phyloP scores from a whole-genome alignment of 208 protist species.

The Endotrypanum monterogeii region DNA sequence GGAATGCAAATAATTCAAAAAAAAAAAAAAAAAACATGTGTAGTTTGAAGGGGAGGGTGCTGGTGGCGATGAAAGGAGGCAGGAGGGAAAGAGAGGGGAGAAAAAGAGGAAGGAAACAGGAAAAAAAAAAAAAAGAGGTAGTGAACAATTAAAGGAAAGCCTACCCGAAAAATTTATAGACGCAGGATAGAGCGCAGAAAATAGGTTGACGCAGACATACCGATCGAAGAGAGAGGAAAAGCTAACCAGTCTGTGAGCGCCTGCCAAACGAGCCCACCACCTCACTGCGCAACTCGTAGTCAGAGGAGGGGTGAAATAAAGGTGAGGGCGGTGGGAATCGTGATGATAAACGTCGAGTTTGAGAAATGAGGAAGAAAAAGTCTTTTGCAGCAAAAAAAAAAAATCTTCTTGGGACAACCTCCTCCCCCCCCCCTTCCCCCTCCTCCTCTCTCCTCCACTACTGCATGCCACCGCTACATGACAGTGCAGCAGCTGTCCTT shows the following conservation, averaged over 20 bases:
- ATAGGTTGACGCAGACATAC: no score
- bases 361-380: neutral
- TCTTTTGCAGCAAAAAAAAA: no score
- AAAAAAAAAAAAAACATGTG: neutral
- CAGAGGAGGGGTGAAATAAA: neutral
- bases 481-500: constrained; percentile 51
- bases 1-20: neutral
- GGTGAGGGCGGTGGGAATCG: neutral
- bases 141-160: no score
- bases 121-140: neutral
- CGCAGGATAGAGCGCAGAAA: no score
- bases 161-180: no score
- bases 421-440: neutral
- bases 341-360: no score
- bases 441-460: neutral
- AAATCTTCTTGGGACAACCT: neutral
- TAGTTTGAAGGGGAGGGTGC: no score
- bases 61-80: neutral
- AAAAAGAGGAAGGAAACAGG: neutral
- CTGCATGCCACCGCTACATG: constrained; percentile 28
- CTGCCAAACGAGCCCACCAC: neutral
- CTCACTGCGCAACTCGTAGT: neutral
- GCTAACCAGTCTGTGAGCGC: neutral
- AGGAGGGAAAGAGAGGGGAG: neutral
- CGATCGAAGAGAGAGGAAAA: neutral